Conservation (phyloP, 2,329 filamentous ascomycete species). For the Ploettnerulaceae sp. region DNA sequence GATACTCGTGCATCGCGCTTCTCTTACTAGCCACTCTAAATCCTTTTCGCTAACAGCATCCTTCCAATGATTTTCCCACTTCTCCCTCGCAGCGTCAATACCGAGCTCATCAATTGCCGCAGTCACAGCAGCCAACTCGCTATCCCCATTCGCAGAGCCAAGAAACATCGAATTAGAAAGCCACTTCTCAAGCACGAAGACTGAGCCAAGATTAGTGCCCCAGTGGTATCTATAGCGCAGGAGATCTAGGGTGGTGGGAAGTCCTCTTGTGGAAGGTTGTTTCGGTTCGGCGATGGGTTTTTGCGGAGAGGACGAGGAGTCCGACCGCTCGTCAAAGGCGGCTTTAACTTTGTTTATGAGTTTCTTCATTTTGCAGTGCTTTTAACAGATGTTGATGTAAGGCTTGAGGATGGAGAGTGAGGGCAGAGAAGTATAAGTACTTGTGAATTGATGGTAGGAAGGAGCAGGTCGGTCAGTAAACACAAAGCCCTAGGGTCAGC, state of each 20-base stretch:
- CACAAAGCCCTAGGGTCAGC: too few relatives aligned
- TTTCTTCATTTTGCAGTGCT: slow-evolving; percentile 33
- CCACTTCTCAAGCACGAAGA: slow-evolving; percentile 59
- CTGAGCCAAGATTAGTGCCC: slow-evolving; percentile 52
- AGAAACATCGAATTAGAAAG: slow-evolving; percentile 47
- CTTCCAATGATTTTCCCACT: slow-evolving; percentile 51
- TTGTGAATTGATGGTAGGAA: too few relatives aligned
- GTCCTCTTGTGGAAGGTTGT: slow-evolving; percentile 32
- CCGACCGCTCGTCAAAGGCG: slow-evolving; percentile 26
- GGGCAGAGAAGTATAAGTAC: too few relatives aligned
- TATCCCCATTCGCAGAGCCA: slow-evolving; percentile 36
- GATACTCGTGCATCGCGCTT: slow-evolving; percentile 51
- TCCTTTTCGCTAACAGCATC: slow-evolving; percentile 46
- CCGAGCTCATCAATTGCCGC: slow-evolving; percentile 42
- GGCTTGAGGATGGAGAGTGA: too few relatives aligned
- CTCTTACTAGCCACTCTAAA: slow-evolving; percentile 46
- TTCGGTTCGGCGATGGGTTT: slow-evolving; percentile 10
- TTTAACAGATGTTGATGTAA: background rate
- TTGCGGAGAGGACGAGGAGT: slow-evolving; percentile 9
- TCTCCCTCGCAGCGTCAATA: slow-evolving; percentile 42
- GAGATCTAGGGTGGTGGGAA: slow-evolving; percentile 36
- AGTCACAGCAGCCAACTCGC: slow-evolving; percentile 49
- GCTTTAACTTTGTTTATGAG: slow-evolving; percentile 37
- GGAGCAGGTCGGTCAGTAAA: too few relatives aligned
- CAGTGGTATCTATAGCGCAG: slow-evolving; percentile 55